Evolutionary conservation across 2,329 filamentous ascomycete species (phyloP), one percentile per base, ranked within the genome.

Genomic region (Cladophialophora bantiana): DNA sequence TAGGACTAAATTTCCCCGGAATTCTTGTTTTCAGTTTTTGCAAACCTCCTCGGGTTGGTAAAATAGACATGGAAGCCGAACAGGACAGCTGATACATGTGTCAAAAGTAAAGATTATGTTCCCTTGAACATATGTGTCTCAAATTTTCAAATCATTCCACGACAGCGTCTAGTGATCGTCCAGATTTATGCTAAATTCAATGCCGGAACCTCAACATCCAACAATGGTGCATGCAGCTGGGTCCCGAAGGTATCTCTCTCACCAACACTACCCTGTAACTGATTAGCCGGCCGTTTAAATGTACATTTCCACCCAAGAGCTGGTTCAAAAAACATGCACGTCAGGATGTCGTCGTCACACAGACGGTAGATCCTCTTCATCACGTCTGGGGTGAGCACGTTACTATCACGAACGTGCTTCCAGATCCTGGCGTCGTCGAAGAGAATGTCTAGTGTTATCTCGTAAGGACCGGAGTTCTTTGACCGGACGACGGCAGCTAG

Each of bases 361-460:
- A 59, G 7, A 13, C 7, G 38, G 26, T 74, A 78, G 7, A 77
- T 61, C n/a, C 63, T 59, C 36, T 68, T 67, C 36, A 78, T 74
- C 5, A 65, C 65, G 2, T 72, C 68, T 35, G 70, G 68, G 0
- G 69, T 76, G 0, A 84, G 73, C 0, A 82, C 34, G n/a, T 76
- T 74, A 0, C 78, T 74, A 0, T 72, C 63, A 52, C 79, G 79
- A 18, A 83, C 76, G 4, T 70, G 63, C 1, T 72, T 34, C 60
- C 80, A 84, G 0, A 73, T 70, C 0, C 69, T 70, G 10, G 70
- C 59, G 0, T 76, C 74, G 0, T 74, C 73, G 71, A 86, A 86
- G 54, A 86, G 81, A 36, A 83, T 76, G 61, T 86, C 84, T n/a
- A 85, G 77, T 0, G 83, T 85, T 31, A 85, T 76, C 67, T 85